These are phyloP conservation scores for Scheffersomyces segobiensis DNA, from an alignment of 1,139 yeast genomes.

Conservation along the genomic window DNA sequence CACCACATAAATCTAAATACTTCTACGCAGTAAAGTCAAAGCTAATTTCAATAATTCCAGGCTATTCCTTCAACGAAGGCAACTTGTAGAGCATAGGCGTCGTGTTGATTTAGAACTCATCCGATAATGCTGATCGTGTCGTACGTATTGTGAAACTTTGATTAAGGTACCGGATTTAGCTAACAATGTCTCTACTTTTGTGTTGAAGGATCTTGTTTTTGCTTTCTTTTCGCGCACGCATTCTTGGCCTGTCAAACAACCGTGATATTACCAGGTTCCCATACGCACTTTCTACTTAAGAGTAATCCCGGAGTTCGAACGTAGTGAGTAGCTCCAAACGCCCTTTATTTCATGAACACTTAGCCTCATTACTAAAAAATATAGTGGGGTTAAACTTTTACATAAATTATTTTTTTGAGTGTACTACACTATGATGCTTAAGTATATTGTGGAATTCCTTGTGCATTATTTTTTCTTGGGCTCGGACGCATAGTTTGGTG, in stretches of 20 bases:
- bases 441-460: background rate
- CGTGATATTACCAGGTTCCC: background rate
- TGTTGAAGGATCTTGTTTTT: background rate
- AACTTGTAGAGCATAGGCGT: background rate
- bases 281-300: too few species aligned
- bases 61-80: background rate
- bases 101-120: background rate
- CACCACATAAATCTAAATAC: background rate
- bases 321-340: background rate
- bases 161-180: background rate
- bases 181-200: background rate
- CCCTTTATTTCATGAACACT: background rate
- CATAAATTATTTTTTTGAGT: background rate
- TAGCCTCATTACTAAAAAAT: background rate
- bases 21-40: background rate
- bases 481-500: background rate
- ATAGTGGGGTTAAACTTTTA: background rate
- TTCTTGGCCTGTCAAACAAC: background rate
- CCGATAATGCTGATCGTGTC: background rate
- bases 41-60: background rate
- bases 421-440: background rate
- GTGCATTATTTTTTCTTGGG: background rate
- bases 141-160: background rate
- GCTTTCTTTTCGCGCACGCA: background rate
- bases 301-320: background rate